A percentile compares a stretch with the other conserved stretches of the same genome.
Conservation (phyloP, 1,139 yeast species). For the Candida sojae region DNA sequence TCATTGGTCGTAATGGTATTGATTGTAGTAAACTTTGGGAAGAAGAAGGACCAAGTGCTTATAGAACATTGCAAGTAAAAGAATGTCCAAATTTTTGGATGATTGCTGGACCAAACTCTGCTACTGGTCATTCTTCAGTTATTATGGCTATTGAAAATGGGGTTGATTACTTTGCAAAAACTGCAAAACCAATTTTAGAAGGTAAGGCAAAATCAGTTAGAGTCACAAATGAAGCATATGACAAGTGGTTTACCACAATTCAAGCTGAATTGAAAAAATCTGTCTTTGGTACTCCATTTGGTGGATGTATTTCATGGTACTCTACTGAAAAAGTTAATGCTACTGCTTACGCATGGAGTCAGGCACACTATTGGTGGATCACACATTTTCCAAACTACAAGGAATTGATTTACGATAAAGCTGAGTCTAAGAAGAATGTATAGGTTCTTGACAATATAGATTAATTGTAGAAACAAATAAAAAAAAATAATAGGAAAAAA, state of each 20-base stretch:
- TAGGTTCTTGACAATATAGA: background rate
- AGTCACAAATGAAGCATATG: conserved; percentile 36
- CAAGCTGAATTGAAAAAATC: conserved; percentile 29
- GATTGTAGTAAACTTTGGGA: conserved; percentile 27
- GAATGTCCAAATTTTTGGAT: conserved; percentile 39
- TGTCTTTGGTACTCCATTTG: conserved; percentile 43
- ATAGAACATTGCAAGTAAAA: conserved; percentile 34
- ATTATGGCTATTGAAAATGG: conserved; percentile 44
- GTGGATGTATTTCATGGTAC: conserved; percentile 50
- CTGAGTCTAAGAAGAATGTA: background rate
- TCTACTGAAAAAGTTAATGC: conserved; percentile 27
- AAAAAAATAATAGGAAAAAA: background rate
- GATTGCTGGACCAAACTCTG: conserved; percentile 46
- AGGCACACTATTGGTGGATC: conserved; percentile 32
- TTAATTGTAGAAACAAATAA: no score
- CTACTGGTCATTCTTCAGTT: conserved; percentile 48
- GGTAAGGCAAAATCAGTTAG: conserved; percentile 31
- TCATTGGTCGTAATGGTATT: conserved; percentile 31
- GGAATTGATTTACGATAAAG: conserved; percentile 22
- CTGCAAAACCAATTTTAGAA: conserved; percentile 29
- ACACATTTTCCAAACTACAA: conserved; percentile 29
- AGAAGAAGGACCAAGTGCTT: conserved; percentile 36
- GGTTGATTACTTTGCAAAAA: conserved; percentile 24
- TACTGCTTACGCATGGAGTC: conserved; percentile 44
- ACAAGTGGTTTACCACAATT: conserved; percentile 33